These are phyloP conservation scores for Fusarium coffeatum DNA, from an alignment of 2,329 filamentous ascomycete species.

Conservation along the genomic window DNA sequence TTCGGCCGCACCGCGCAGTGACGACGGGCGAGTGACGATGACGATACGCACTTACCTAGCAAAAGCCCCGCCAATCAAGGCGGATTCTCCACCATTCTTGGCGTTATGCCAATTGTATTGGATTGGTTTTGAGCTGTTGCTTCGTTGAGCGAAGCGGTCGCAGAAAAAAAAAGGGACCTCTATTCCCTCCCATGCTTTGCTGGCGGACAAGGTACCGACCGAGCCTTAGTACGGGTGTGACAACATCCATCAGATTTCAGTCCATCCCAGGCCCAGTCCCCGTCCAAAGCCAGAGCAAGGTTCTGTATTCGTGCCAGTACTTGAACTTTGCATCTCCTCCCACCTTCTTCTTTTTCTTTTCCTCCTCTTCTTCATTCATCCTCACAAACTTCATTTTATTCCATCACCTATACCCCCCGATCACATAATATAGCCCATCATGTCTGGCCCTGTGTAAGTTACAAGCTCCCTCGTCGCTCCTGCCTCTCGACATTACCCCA, in stretches of 20 bases:
- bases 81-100: conserved; percentile 45
- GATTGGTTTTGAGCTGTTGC: conserved; percentile 35
- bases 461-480: conserved; percentile 43
- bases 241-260: conserved; percentile 28
- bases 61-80: conserved; percentile 44
- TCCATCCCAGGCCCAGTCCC: not conserved
- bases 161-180: conserved; percentile 13
- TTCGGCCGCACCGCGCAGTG: conserved; percentile 29
- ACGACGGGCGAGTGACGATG: conserved; percentile 37
- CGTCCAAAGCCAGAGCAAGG: not conserved
- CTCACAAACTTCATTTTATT: conserved; percentile 26
- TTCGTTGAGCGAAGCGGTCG: conserved; percentile 34
- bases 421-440: conserved; percentile 55
- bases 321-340: conserved; percentile 34
- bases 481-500: conserved; percentile 50
- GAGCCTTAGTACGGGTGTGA: conserved; percentile 38
- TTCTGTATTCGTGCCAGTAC: conserved; percentile 43
- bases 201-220: conserved; percentile 35
- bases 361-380: conserved; percentile 34
- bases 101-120: conserved; percentile 38
- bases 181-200: not conserved
- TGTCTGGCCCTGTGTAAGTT: conserved; percentile 77
- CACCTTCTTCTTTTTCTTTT: conserved; percentile 33
- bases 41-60: conserved; percentile 44
- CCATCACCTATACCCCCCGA: conserved; percentile 22